phyloP scores from a whole-genome alignment of 1,284 basidiomycete genomes.

The Phenoliferia sp. region DNA sequence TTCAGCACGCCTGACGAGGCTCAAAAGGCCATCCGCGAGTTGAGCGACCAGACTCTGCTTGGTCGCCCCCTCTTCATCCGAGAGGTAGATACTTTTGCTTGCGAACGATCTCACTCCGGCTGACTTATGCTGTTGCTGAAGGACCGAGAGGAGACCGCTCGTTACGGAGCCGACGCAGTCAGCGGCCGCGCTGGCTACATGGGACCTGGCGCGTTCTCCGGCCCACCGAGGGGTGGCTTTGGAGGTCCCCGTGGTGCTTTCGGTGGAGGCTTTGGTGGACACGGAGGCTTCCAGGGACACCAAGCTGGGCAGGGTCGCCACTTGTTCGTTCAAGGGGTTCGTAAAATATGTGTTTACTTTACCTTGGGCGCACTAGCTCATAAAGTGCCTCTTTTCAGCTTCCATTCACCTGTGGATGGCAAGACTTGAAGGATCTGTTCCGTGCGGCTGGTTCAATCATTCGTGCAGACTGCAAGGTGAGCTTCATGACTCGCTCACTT shows the following conservation, averaged over 20 bases:
- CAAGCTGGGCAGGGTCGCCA: conserved; percentile 16
- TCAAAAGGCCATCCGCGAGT: conserved; percentile 74
- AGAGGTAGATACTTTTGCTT: conserved; percentile 63
- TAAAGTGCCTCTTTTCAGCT: not conserved
- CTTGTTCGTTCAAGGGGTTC: conserved; percentile 26
- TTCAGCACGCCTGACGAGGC: conserved; percentile 78
- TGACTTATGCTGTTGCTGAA: conserved; percentile 40
- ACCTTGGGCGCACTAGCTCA: too few species aligned
- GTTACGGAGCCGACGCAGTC: conserved; percentile 87
- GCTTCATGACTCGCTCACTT: conserved; percentile 83
- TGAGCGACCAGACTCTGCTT: conserved; percentile 79
- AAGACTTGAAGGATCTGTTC: conserved; percentile 64
- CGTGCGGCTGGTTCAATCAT: conserved; percentile 88
- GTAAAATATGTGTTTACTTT: too few species aligned
- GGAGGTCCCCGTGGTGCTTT: conserved; percentile 11
- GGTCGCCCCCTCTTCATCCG: conserved; percentile 93
- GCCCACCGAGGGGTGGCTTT: conserved; percentile 52
- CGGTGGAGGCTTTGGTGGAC: conserved; percentile 15
- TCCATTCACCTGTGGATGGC: not conserved
- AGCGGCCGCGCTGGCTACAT: conserved; percentile 46
- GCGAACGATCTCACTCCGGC: too few species aligned
- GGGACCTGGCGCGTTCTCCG: conserved; percentile 47
- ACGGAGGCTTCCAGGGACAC: conserved; percentile 29
- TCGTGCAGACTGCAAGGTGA: conserved; percentile 88
- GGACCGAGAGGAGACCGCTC: conserved; percentile 93